Conservation (phyloP, 768 basidiomycete species). For the Tylopilus subfusipes region DNA sequence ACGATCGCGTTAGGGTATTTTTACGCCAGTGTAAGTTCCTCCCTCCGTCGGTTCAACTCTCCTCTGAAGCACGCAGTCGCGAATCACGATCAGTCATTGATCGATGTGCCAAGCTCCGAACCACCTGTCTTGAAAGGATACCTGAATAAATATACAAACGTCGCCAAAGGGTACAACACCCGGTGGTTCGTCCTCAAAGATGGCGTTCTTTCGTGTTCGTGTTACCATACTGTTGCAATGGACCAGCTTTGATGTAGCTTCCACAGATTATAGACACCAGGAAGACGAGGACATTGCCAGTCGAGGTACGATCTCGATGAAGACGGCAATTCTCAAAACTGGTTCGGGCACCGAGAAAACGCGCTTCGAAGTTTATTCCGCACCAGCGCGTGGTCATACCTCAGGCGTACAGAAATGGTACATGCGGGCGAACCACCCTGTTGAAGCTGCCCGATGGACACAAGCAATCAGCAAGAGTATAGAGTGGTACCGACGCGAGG, state of each 20-base stretch:
- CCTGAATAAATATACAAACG: slow-evolving; percentile 89
- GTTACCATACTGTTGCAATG: not conserved
- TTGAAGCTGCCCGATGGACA: slow-evolving; percentile 86
- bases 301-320: slow-evolving; percentile 87
- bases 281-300: slow-evolving; percentile 85
- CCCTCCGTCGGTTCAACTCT: not conserved
- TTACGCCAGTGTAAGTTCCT: slow-evolving; percentile 70
- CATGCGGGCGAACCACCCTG: slow-evolving; percentile 81
- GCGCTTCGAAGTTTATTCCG: slow-evolving; percentile 80
- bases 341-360: slow-evolving; percentile 52
- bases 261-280: slow-evolving; percentile 73
- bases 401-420: slow-evolving; percentile 69
- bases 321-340: slow-evolving; percentile 62
- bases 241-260: slow-evolving; percentile 1
- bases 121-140: slow-evolving; percentile 71
- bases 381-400: slow-evolving; percentile 45
- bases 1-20: slow-evolving; percentile 79
- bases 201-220: slow-evolving; percentile 81
- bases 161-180: slow-evolving; percentile 84
- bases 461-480: slow-evolving; percentile 71
- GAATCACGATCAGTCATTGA: slow-evolving; percentile 74
- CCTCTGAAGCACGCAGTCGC: slow-evolving; percentile 46
- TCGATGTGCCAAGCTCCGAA: slow-evolving; percentile 47
- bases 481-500: slow-evolving; percentile 59
- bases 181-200: slow-evolving; percentile 91